Percentiles rank a stretch among this genome's conserved stretches.
Conservation (phyloP, 352 stramenopile species). For the Pythium utonaiense region DNA sequence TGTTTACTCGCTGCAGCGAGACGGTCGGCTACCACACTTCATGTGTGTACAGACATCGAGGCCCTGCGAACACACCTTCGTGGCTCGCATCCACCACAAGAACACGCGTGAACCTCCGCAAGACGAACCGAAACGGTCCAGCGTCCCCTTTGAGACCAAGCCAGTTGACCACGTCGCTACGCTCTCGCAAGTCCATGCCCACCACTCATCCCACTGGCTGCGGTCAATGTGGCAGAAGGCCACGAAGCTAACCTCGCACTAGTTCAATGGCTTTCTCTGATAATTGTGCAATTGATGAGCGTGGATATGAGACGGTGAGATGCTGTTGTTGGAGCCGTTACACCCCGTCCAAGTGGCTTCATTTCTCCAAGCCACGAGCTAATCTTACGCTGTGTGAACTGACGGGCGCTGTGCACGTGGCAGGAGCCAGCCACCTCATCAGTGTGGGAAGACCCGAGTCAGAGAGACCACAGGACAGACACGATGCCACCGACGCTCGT, state of each 20-base stretch:
- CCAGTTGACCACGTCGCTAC: not conserved
- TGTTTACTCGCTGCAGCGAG: constrained; percentile 17
- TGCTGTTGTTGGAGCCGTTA: constrained; percentile 1
- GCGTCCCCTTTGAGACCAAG: not conserved
- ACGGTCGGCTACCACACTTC: constrained; percentile 17
- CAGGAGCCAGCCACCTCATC: not conserved
- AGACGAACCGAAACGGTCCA: not conserved
- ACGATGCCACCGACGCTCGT: constrained; percentile 31
- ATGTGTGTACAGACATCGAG: constrained; percentile 14
- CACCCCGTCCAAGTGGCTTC: not conserved
- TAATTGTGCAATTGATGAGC: too few relatives aligned
- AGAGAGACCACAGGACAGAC: not conserved
- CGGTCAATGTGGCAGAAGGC: constrained; percentile 10
- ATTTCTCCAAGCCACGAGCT: not conserved
- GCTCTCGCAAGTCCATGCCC: not conserved
- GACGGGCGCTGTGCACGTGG: not conserved
- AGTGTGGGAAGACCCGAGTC: not conserved
- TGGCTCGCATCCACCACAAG: constrained; percentile 5
- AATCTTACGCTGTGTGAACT: not conserved
- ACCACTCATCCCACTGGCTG: constrained; percentile 11
- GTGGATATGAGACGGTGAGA: too few relatives aligned
- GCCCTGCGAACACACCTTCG: constrained; percentile 7
- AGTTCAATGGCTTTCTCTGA: not conserved
- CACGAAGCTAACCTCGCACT: not conserved
- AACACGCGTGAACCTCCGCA: not conserved